Base-by-base conservation (phyloP, 768 basidiomycete species). In the Rhodotorula sphaerocarpa region DNA sequence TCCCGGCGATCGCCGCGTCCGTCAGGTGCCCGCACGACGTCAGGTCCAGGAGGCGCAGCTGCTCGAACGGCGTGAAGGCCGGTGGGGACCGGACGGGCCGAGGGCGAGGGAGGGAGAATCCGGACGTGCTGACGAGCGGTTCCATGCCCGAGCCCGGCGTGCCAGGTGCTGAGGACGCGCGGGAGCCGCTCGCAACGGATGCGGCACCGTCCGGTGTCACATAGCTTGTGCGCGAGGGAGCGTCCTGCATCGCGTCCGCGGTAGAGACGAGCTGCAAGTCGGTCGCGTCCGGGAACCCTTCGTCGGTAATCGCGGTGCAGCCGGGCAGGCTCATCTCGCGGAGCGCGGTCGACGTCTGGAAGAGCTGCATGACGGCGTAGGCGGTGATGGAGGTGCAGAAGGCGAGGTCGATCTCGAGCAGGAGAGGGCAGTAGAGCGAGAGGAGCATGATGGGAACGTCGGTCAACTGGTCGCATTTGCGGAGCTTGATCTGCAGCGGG, bases 401-500 rank as follows among this genome's bases (percentile, higher is more conserved):
- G 72, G 88, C 86, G 71, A 99, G 84, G 76, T 99, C 95, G 69
- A 97, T 84, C 75, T 99, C 95, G 59, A 99, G 82, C 30, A 99
- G 82, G 54, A 90, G 80, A 1, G 88, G 86, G 73, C 90, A 93
- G 7, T 80, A 80, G 64, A 81, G 81, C 39, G 87, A 86, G 54
- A 99, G 80, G 36, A 84, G 80, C 39, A 84, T 82, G 69, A 99
- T 79, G 31, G 90, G 80, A 30, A 75, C 75, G 71, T 93, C 88
- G 0, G 90, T 91, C 62, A 96, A 76, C 30, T 79, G 78, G 59
- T 82, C 82, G 46, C 92, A 80, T 55, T 84, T 84, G 69, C 84
- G 86, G 57, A 97, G 80, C 76, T 97, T 96, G 75, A 96, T 87
- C 77, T 78, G 67, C 2, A 28, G n/a, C 30, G 9, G 27, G 0